phyloP scores from a whole-genome alignment of 257 asterid genomes.

The Paraleonurus japonicus region DNA sequence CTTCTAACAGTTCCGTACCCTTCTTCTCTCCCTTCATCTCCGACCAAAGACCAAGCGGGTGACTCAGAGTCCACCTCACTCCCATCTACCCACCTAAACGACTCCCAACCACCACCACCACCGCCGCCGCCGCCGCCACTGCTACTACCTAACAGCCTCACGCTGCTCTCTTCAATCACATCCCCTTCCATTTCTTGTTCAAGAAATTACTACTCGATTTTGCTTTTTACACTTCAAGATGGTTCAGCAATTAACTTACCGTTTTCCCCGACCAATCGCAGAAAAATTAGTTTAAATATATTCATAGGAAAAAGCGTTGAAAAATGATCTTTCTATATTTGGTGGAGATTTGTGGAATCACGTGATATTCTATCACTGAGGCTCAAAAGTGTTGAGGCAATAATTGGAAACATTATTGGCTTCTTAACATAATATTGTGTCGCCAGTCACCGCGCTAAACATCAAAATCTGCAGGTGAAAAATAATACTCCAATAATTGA shows the following conservation, averaged over 20 bases:
- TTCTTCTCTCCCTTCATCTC: constrained; percentile 48
- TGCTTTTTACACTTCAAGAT: constrained; percentile 1
- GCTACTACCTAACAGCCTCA: constrained; percentile 47
- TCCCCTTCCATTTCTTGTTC: constrained; percentile 49
- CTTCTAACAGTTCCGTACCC: constrained; percentile 66
- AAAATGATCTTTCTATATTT: neutral
- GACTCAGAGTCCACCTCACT: constrained; percentile 82
- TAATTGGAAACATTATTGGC: neutral
- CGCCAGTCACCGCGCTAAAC: neutral
- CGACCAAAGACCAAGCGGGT: constrained; percentile 48
- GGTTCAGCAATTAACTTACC: neutral
- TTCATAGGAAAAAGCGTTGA: neutral
- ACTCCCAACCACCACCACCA: constrained; percentile 46
- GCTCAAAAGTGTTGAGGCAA: neutral
- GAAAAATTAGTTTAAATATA: neutral
- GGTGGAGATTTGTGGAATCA: neutral
- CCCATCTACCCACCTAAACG: constrained; percentile 95
- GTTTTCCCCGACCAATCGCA: constrained; percentile 9
- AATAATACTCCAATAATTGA: neutral
- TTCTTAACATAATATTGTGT: neutral
- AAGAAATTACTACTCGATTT: neutral
- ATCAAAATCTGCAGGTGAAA: neutral
- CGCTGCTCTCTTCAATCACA: constrained; percentile 66
- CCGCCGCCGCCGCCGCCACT: constrained; percentile 32
- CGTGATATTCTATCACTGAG: constrained; percentile 11